Evolutionary conservation across 805 yeast species (phyloP).

Genomic region (Candida alai): DNA sequence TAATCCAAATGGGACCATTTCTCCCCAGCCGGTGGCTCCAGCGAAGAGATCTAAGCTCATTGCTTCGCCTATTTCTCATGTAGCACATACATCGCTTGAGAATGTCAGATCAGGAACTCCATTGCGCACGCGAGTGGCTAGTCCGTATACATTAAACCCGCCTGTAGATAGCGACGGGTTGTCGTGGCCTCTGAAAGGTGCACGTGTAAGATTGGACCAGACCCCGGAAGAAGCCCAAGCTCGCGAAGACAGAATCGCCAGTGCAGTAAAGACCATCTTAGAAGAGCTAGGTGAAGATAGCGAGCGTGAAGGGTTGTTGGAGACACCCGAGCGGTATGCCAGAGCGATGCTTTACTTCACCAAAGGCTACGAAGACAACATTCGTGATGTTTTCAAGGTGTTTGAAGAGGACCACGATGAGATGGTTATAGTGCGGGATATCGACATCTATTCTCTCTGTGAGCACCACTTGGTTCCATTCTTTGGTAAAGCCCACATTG

Average conservation of each 20-base stretch:
- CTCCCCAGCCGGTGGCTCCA: slow-evolving; percentile 19
- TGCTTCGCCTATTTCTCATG: slow-evolving; percentile 1
- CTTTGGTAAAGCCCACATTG: slow-evolving; percentile 94
- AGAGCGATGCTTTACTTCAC: slow-evolving; percentile 95
- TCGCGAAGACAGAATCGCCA: slow-evolving; percentile 75
- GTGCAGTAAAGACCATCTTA: slow-evolving; percentile 74
- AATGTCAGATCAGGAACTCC: slow-evolving; percentile 42
- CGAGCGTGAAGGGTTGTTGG: slow-evolving; percentile 80
- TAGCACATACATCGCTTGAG: not conserved
- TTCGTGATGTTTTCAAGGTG: slow-evolving; percentile 87
- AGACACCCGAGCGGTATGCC: slow-evolving; percentile 95
- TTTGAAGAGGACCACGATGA: slow-evolving; percentile 98
- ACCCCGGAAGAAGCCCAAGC: slow-evolving; percentile 58
- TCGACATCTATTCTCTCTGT: slow-evolving; percentile 86
- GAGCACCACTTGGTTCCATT: slow-evolving; percentile 98
- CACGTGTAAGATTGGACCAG: slow-evolving; percentile 71
- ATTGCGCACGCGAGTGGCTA: slow-evolving; percentile 69
- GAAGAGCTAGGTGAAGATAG: slow-evolving; percentile 90
- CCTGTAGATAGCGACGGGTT: slow-evolving; percentile 88
- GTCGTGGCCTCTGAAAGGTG: slow-evolving; percentile 91
- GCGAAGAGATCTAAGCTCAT: slow-evolving; percentile 19
- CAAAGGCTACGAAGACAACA: slow-evolving; percentile 93
- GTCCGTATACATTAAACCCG: slow-evolving; percentile 78
- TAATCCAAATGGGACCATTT: slow-evolving; percentile 14
- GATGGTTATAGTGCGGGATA: slow-evolving; percentile 96